phyloP scores from a whole-genome alignment of 495 filamentous ascomycete species.

The Aspergillus mulundensis region DNA sequence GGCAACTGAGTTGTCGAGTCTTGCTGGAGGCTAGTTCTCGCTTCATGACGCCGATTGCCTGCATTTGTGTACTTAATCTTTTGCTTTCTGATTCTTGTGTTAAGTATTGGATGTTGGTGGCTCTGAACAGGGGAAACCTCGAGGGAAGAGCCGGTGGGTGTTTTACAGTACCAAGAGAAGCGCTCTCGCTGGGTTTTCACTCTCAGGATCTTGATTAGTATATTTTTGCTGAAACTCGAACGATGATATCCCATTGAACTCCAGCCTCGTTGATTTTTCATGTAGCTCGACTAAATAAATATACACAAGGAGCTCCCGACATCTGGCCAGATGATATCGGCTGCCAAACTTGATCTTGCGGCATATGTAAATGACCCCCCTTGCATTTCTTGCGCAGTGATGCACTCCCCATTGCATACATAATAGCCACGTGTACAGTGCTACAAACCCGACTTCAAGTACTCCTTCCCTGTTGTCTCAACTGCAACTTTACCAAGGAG shows the following conservation, averaged over 20 bases:
- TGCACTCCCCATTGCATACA: not conserved
- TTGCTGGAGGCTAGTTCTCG: conserved; percentile 25
- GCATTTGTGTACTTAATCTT: conserved; percentile 23
- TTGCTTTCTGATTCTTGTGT: conserved; percentile 14
- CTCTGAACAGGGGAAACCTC: not conserved
- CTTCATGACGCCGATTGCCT: conserved; percentile 19
- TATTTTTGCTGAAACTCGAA: not conserved
- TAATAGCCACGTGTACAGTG: not conserved
- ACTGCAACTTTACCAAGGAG: not conserved
- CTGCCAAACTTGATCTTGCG: not conserved
- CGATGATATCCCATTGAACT: conserved; percentile 1
- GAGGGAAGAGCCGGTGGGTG: not conserved
- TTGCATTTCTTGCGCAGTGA: not conserved
- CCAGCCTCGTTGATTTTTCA: not conserved
- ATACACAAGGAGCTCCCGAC: too few species aligned
- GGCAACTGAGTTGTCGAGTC: conserved; percentile 26
- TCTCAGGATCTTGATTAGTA: not conserved
- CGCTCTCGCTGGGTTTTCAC: not conserved
- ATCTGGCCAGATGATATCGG: not conserved
- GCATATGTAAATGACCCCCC: not conserved
- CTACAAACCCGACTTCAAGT: not conserved
- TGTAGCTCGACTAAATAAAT: not conserved
- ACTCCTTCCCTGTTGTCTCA: not conserved
- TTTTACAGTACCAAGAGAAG: not conserved
- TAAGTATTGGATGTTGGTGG: conserved; percentile 11